These are phyloP conservation scores for Hygrophorus pudorinus DNA, from an alignment of 768 basidiomycete species.

Conservation along the genomic window DNA sequence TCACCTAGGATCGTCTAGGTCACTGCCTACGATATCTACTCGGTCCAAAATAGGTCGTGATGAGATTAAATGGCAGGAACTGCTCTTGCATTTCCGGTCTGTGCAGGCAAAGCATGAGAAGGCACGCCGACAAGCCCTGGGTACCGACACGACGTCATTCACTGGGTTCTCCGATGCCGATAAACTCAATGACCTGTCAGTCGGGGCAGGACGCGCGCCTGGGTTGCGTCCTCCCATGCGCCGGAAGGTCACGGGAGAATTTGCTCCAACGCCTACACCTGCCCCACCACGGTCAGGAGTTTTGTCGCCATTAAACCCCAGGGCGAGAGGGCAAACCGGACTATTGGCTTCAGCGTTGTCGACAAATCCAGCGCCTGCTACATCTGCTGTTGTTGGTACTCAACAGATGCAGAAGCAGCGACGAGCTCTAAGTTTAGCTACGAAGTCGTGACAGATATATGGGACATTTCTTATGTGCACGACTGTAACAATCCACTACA, in stretches of 20 bases:
- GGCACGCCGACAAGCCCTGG: constrained; percentile 67
- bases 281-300: constrained; percentile 32
- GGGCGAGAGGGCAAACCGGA: constrained; percentile 42
- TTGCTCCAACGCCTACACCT: constrained; percentile 18
- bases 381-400: neutral
- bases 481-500: too few species aligned
- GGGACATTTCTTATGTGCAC: neutral
- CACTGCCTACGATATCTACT: constrained; percentile 31
- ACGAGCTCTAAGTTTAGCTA: constrained; percentile 11
- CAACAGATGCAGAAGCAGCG: constrained; percentile 1
- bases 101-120: constrained; percentile 92
- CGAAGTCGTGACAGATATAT: constrained; percentile 9
- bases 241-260: constrained; percentile 50
- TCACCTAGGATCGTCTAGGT: constrained; percentile 8
- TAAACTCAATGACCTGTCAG: constrained; percentile 23
- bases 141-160: constrained; percentile 48
- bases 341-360: constrained; percentile 13
- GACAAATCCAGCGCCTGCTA: neutral
- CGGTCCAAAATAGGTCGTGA: constrained; percentile 75
- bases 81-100: constrained; percentile 83
- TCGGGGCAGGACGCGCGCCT: constrained; percentile 13
- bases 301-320: constrained; percentile 68
- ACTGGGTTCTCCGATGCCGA: constrained; percentile 38
- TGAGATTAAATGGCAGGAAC: constrained; percentile 96
- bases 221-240: constrained; percentile 39